Evolutionary conservation across 805 yeast species (phyloP).

Genomic region (Ascoidea asiatica): DNA sequence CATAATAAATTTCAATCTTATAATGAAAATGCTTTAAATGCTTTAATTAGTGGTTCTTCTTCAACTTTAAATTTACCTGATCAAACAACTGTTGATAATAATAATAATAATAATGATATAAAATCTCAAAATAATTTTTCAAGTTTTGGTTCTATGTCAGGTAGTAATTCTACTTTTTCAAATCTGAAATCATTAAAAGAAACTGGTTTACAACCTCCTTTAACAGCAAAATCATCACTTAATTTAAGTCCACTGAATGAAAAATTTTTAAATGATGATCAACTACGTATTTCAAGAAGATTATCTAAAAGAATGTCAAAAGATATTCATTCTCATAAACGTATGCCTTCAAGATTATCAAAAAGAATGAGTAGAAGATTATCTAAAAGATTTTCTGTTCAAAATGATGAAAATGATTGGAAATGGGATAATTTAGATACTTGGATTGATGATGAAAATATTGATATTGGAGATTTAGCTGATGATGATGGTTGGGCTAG

Average conservation of each 20-base stretch:
- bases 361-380: slow-evolving; percentile 7
- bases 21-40: background rate
- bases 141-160: background rate
- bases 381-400: slow-evolving; percentile 8
- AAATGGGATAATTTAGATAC: slow-evolving; percentile 1
- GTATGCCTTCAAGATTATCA: slow-evolving; percentile 1
- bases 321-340: background rate
- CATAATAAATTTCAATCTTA: background rate
- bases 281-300: background rate
- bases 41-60: background rate
- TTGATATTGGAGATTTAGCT: slow-evolving; percentile 4
- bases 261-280: background rate
- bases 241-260: background rate
- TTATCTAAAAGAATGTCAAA: background rate
- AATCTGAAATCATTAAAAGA: background rate
- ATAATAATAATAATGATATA: too few species aligned
- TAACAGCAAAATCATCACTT: background rate
- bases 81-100: too few species aligned
- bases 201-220: background rate
- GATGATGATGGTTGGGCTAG: slow-evolving; percentile 5
- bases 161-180: background rate
- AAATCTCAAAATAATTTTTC: background rate
- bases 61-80: background rate
- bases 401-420: slow-evolving; percentile 1
- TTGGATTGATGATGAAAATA: slow-evolving; percentile 2